Evolutionary conservation across 2,329 filamentous ascomycete genomes (phyloP), one percentile per base, ranked within the genome.

Genomic region (Tolypocladium tundrense): DNA sequence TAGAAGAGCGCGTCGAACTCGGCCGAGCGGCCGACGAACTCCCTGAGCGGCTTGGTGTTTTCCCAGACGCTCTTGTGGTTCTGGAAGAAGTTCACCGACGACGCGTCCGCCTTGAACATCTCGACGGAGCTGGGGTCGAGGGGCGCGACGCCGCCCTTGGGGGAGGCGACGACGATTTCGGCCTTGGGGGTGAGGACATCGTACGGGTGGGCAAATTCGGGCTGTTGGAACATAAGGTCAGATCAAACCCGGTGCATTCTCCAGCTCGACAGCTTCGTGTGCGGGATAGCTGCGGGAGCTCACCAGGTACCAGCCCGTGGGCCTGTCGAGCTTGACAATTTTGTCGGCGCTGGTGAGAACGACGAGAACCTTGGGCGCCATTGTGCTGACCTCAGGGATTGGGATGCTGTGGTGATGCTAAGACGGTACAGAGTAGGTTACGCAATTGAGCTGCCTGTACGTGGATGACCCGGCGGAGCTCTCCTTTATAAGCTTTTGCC

Each of bases 221-320:
- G 77, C 79, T 82, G 21, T 33, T 37, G 4, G 40, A 16, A 10
- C 45, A 31, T 11, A 4, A 14, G 1, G 48, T 51, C 21, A 51
- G 48, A 33, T 35, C 27, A 21, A 51, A 11, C 10, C 6, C 27
- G 27, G 10, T 19, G 45, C 24, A 9, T n/a, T 2, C 0, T n/a
- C 8, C 5, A 21, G 48, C 48, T 51, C 8, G 21, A 41, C 40
- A 27, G 14, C 24, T 19, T 21, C 3, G 9, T 10, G 14, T 35
- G 9, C 31, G 8, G 9, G 13, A 7, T 16, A n/a, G 31, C 27
- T 33, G 48, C 16, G 31, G 10, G 10, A 8, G 61, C 75, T 54
- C 74, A 86, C 84, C 65, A 90, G 74, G 68, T 83, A 90, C 87
- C 87, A 90, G 62, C 88, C 88, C 0, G 87, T 89, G 11, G 80